Conservation (phyloP, 2,329 filamentous ascomycete species). For the Fusarium papillatum region DNA sequence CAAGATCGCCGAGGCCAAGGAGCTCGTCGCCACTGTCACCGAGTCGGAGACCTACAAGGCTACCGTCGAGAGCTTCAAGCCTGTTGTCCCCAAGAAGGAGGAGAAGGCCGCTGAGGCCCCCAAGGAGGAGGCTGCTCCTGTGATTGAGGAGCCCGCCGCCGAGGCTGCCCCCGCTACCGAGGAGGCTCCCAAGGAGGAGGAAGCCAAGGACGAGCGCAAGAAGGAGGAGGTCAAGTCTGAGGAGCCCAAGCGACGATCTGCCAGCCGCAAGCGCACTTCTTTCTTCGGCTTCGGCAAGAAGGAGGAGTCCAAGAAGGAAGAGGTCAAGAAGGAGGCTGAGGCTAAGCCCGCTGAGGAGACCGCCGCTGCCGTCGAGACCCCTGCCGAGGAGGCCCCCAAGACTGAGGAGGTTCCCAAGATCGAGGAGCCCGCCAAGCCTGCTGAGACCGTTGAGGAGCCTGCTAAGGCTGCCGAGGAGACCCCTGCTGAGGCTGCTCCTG, state of each 20-base stretch:
- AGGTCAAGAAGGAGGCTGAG: slow-evolving; percentile 63
- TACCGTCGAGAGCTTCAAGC: slow-evolving; percentile 79
- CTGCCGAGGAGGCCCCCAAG: slow-evolving; percentile 45
- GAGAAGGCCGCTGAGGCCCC: slow-evolving; percentile 53
- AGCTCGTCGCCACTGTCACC: slow-evolving; percentile 78
- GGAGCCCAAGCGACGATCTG: slow-evolving; percentile 73
- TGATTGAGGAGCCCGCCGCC: slow-evolving; percentile 44
- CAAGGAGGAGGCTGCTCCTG: slow-evolving; percentile 49
- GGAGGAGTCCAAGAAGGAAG: slow-evolving; percentile 59
- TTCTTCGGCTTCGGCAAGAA: slow-evolving; percentile 75
- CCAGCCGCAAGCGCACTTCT: slow-evolving; percentile 75
- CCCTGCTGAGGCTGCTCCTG: slow-evolving; percentile 50
- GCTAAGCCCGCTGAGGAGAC: slow-evolving; percentile 52
- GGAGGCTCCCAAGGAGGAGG: slow-evolving; percentile 53
- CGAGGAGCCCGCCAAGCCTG: slow-evolving; percentile 12
- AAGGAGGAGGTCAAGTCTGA: slow-evolving; percentile 68
- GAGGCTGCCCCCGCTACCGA: slow-evolving; percentile 41
- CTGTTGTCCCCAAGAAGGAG: slow-evolving; percentile 59
- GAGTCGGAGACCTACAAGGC: slow-evolving; percentile 92
- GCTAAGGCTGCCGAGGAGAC: slow-evolving; percentile 51
- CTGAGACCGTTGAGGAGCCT: slow-evolving; percentile 41
- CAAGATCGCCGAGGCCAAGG: slow-evolving; percentile 89
- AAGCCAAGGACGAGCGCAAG: slow-evolving; percentile 50
- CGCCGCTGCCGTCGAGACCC: slow-evolving; percentile 43
- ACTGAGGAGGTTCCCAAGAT: slow-evolving; percentile 36